Percentiles rank a stretch among this genome's conserved stretches.
Conservation (phyloP, 495 filamentous ascomycete genomes). For the Talaromyces proteolyticus region DNA sequence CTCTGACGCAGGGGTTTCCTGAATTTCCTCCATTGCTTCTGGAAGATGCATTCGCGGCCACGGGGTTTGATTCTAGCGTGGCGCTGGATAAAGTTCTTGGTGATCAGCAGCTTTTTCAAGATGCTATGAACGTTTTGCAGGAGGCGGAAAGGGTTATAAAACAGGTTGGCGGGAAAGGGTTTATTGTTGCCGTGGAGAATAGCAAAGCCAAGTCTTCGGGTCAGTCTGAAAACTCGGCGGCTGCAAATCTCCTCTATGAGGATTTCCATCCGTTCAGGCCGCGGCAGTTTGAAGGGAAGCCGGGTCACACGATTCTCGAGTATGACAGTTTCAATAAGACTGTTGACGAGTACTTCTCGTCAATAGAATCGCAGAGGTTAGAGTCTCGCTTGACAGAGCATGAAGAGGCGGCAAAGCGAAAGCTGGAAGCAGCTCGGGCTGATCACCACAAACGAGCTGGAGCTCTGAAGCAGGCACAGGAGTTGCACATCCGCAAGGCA, state of each 20-base stretch:
- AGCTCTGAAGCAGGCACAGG: slow-evolving; percentile 71
- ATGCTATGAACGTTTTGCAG: slow-evolving; percentile 57
- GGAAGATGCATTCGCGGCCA: slow-evolving; percentile 73
- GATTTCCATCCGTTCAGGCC: slow-evolving; percentile 95
- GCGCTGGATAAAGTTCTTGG: slow-evolving; percentile 63
- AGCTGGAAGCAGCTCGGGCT: slow-evolving; percentile 70
- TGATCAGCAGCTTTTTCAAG: slow-evolving; percentile 55
- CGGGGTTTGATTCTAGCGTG: slow-evolving; percentile 57
- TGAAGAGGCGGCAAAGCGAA: slow-evolving; percentile 73
- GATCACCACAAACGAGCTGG: slow-evolving; percentile 82
- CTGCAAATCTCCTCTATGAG: slow-evolving; percentile 65
- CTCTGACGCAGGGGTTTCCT: slow-evolving; percentile 72
- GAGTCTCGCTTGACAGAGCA: slow-evolving; percentile 75
- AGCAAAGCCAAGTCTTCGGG: slow-evolving; percentile 17
- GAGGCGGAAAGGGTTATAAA: slow-evolving; percentile 54
- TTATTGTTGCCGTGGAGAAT: slow-evolving; percentile 77
- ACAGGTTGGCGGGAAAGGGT: slow-evolving; percentile 41
- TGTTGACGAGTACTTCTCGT: slow-evolving; percentile 95
- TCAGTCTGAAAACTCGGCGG: slow-evolving; percentile 25
- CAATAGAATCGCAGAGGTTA: slow-evolving; percentile 87
- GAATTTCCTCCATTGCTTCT: slow-evolving; percentile 83
- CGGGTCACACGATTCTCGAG: slow-evolving; percentile 57
- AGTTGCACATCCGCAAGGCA: slow-evolving; percentile 82
- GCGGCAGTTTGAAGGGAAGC: slow-evolving; percentile 68
- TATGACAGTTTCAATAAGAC: slow-evolving; percentile 86